phyloP scores from a whole-genome alignment of 192 early-diverging fungal genomes.

The Entomortierella beljakovae region DNA sequence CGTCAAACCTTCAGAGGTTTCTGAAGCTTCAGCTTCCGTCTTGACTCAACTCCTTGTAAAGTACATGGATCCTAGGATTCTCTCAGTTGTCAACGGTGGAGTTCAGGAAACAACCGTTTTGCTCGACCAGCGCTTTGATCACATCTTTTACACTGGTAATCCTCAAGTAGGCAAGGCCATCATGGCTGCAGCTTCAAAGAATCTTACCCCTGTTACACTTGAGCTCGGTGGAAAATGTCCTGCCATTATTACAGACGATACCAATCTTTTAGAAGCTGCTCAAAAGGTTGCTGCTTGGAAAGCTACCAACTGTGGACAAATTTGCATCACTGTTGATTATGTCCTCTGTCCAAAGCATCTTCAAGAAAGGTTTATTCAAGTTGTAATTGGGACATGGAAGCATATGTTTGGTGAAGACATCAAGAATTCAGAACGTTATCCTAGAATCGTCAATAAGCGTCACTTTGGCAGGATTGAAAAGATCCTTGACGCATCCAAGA shows the following conservation, averaged over 20 bases:
- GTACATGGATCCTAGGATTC: constrained; percentile 64
- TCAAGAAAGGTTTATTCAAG: constrained; percentile 59
- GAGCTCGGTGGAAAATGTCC: constrained; percentile 84
- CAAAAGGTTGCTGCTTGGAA: constrained; percentile 87
- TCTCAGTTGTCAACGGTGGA: constrained; percentile 67
- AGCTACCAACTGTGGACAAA: constrained; percentile 87
- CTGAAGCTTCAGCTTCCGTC: constrained; percentile 52
- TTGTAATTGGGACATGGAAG: constrained; percentile 50
- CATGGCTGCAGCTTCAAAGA: constrained; percentile 68
- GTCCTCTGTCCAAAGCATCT: constrained; percentile 65
- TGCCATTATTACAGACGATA: constrained; percentile 72
- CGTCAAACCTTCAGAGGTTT: constrained; percentile 66
- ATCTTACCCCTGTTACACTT: constrained; percentile 71
- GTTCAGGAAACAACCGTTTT: constrained; percentile 66
- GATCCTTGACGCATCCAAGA: constrained; percentile 56
- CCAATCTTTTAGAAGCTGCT: constrained; percentile 72
- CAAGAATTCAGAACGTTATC: constrained; percentile 34
- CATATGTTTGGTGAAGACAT: constrained; percentile 56
- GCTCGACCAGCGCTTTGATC: constrained; percentile 67
- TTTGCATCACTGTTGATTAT: constrained; percentile 76
- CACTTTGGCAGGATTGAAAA: constrained; percentile 63
- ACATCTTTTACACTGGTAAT: constrained; percentile 78
- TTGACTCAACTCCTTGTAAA: constrained; percentile 61
- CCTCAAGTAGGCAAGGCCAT: constrained; percentile 67
- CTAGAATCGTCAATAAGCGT: constrained; percentile 61